Evolutionary conservation across 148 eudicot species (phyloP), one percentile per base, ranked within the genome.

Genomic region (Heliamphora exappendiculata): DNA sequence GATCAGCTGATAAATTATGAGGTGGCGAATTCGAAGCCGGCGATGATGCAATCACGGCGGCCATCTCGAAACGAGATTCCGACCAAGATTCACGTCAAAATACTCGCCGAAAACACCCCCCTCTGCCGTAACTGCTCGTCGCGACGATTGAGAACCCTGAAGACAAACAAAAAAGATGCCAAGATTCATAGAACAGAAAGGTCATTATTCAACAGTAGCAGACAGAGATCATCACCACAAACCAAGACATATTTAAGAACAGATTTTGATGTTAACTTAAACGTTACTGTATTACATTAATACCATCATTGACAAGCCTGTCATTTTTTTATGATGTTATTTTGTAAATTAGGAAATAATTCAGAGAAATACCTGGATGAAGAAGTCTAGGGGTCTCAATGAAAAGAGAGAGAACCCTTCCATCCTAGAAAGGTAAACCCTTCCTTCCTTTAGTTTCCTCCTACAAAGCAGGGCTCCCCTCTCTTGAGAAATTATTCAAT

Each of bases 391-490:
- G 62, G 39, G 24, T 57, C 24, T 34, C 34, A 36, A 50, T 67
- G 78, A 3, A 42, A 33, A 31, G 81, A 4, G 47, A 37, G 59
- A 45, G 50, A 70, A 65, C 51, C 64, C 58, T 50, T 63, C 33
- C 53, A 66, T 73, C 53, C 17, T 67, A 29, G 59, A 47, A 64
- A 65, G 55, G 62, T 63, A 63, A 67, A 59, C 65, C 67, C 47
- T 65, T 57, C 71, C 67, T 65, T 75, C 68, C 88, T 58, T 26
- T 58, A 57, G 53, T 74, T 60, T 34, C 42, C 47, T 81, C 89
- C 89, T 79, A 84, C 76, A 78, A 84, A 74, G 29, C 47, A 44
- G 84, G 78, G 7, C 73, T 39, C 70, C 47, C 10, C 37, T 54
- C 31, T 24, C 41, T n/a, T n/a, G n/a, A n/a, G n/a, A n/a, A n/a